Percentiles rank a stretch among this genome's conserved stretches.
These are phyloP conservation scores for Fagopyrum tataricum DNA, from an alignment of 148 eudicot genomes.

Conservation along the genomic window DNA sequence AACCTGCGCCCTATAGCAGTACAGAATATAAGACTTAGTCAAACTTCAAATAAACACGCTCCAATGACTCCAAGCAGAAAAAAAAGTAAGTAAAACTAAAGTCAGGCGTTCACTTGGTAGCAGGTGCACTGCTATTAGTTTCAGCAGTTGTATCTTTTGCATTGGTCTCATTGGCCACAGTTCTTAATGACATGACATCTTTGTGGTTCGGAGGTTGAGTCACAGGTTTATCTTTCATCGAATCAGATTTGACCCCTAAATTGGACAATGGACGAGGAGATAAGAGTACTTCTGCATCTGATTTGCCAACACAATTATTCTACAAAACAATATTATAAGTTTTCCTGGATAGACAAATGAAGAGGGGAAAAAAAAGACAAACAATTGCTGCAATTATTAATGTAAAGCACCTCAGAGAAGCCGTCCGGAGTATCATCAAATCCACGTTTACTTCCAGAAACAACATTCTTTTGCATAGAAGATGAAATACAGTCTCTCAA, in stretches of 20 bases:
- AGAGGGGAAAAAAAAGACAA: not conserved
- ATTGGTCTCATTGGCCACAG: slow-evolving; percentile 18
- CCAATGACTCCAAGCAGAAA: too few species aligned
- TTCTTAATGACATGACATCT: slow-evolving; percentile 5
- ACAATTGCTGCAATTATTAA: too few species aligned
- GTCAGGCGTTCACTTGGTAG: slow-evolving; percentile 35
- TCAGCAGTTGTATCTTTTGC: slow-evolving; percentile 18
- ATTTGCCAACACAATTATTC: slow-evolving; percentile 21
- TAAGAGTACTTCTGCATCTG: slow-evolving; percentile 20
- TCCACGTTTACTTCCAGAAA: slow-evolving; percentile 56
- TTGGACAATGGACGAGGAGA: slow-evolving; percentile 29
- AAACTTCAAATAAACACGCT: not conserved
- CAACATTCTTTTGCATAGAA: slow-evolving; percentile 21
- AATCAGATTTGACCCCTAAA: slow-evolving; percentile 20
- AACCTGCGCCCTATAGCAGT: slow-evolving; percentile 44
- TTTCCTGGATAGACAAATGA: not conserved
- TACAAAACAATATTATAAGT: slow-evolving; percentile 2
- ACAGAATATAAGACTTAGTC: not conserved
- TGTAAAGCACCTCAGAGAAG: slow-evolving; percentile 14
- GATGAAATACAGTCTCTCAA: slow-evolving; percentile 26
- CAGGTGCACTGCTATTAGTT: slow-evolving; percentile 27
- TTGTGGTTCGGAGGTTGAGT: not conserved
- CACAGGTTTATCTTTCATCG: not conserved
- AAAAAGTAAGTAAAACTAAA: not conserved
- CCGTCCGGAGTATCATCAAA: slow-evolving; percentile 34